Base-by-base conservation (phyloP, 805 yeast genomes). In the Metschnikowia shivogae region DNA sequence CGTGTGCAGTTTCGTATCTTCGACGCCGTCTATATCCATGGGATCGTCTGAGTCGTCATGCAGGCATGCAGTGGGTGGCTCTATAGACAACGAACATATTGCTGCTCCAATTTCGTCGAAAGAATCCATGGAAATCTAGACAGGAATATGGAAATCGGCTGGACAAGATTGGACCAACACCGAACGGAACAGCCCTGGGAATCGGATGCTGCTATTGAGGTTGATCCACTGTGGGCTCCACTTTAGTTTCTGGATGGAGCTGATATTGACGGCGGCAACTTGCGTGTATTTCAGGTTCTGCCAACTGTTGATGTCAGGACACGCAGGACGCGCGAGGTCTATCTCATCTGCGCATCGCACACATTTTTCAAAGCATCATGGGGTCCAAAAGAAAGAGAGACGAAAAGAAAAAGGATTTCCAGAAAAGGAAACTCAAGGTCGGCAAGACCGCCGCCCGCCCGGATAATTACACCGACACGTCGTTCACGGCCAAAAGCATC, bases 391-490 rank as follows among this genome's bases (percentile, higher is more conserved):
- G 72, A 62, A 84, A 80, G 68, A 76, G 70, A 65, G 67, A 72
- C 34, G 82, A 82, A 49, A 86, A 84, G 68, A 74, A 73, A 59
- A 84, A 83, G 65, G 95, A 86, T 58, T 86, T 86, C 61, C 74
- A 67, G 42, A 89, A 89, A 63, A 73, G 81, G 47, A 92, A 88
- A 70, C 76, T 93, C 42, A 84, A 77, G 58, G 97, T 93, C 29
- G 99, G 99, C 45, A 93, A 93, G 64, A 71, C 84, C 2, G 78
- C 80, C 14, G 80, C 81, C 5, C 80, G 79, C 50, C 81, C 89
- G 5, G 78, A 81, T 14, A 88, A 89, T 60, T 79, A 76, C 46
- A 93, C 99, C 4, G 92, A 86, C 54, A 88, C 96, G 0, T 84
- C 95, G 0, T 92, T 92, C 66, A 78, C 76, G 36, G 82, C 96